Evolutionary conservation across 2,329 filamentous ascomycete genomes (phyloP), one percentile per base, ranked within the genome.

Genomic region (Colletotrichum lentis): DNA sequence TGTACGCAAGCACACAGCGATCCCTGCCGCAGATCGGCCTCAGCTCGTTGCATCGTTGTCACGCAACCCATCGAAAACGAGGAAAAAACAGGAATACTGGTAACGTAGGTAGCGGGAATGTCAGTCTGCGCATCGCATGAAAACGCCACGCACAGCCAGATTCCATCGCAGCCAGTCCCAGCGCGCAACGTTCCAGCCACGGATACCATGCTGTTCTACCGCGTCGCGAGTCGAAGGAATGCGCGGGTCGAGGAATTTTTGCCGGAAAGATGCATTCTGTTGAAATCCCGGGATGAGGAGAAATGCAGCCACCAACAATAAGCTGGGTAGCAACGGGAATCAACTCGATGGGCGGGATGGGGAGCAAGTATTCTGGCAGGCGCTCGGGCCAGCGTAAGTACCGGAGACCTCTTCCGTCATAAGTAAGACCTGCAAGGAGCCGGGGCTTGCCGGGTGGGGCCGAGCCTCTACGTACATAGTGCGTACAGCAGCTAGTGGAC

Each of bases 1-100:
- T 69, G 43, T 56, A 69, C 66, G 66, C 66, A 69, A 69, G 49
- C 66, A 69, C 27, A 50, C 7, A 50, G 65, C 65, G 62, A 68
- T 68, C 65, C 62, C 43, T 65, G 54, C 66, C 8, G 56, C 50
- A 61, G 66, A 69, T 69, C 66, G 62, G 37, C 55, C 43, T 52
- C 55, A 43, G 50, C 44, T 66, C 20, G 66, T 66, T 43, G 50
- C 62, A 69, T 65, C 66, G 66, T 41, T 52, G 62, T 61, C 43
- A 63, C 55, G 54, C 56, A 65, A 43, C 37, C 37, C 49, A 50
- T 65, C n/a, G 31, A 43, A 10, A 46, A 37, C 18, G 18, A 24
- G 11, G 11, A 10, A 20, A 64, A 68, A 68, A 61, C 62, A 69
- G 50, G 66, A 65, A 69, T 52, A 46, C n/a, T 22, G 59, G 43